Base-by-base conservation (phyloP, 805 yeast genomes). In the Yamadazyma phyllophila region DNA sequence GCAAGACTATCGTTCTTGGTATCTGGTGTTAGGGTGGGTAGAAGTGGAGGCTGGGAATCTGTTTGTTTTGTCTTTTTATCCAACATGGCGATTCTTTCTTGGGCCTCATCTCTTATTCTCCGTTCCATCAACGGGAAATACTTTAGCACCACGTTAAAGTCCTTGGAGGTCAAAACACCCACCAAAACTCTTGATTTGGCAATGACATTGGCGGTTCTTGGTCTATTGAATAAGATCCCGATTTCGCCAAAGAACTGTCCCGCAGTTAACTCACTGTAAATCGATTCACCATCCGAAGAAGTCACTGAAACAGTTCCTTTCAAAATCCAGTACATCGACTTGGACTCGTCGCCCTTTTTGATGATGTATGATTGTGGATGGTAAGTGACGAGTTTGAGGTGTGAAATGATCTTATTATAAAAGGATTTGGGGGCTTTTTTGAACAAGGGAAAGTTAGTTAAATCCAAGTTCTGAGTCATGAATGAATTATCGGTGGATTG, bases 161-260 rank as follows among this genome's bases (percentile, higher is more conserved):
- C 76, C 46, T 82, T 86, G 12, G 81, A 78, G 0, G 89, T 83
- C 36, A 85, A 66, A 1, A 84, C 85, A 1, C 88, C 90, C 5
- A 83, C 68, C 41, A 86, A 62, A 1, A 86, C 88, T 52, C 74
- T 77, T 0, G 87, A 77, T 49, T 83, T 65, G 2, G 91, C 85
- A 16, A 85, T 80, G 11, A 85, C 90, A 2, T 90, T 83, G 0
- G 92, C 92, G 0, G 91, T 85, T 53, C 92, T 68, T 14, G 91
- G 90, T 41, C 91, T 67, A 59, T 83, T 82, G 65, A 82, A 85
- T 26, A 85, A 63, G 36, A 85, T 83, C 7, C 92, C 92, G 44
- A 85, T 85, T 57, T 86, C 92, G 11, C 94, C 94, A 59, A 85
- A 86, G 51, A 82, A 84, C 15, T 83, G 73, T 2, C 92, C 92